Evolutionary conservation across 352 stramenopile species (phyloP).

Genomic region (Globisporangium lucens): DNA sequence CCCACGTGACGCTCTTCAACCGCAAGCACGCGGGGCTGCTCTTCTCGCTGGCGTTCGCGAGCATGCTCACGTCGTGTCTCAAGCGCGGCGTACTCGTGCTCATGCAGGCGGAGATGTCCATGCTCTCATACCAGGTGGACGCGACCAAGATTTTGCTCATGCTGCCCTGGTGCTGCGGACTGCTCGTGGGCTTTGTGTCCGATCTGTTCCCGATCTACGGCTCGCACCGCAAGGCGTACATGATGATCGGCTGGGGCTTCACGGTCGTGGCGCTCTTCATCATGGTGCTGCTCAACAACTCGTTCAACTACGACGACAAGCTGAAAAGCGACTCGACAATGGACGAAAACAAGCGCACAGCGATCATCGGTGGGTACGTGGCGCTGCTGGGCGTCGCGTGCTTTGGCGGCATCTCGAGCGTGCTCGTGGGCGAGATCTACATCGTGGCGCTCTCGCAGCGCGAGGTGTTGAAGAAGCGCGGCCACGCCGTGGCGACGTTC

Average conservation of each 20-base stretch:
- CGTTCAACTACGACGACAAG: slow-evolving; percentile 21
- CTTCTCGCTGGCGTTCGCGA: slow-evolving; percentile 35
- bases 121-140: slow-evolving; percentile 35
- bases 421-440: slow-evolving; percentile 40
- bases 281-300: slow-evolving; percentile 37
- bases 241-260: slow-evolving; percentile 19
- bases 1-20: slow-evolving; percentile 25
- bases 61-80: slow-evolving; percentile 38
- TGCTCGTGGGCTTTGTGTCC: slow-evolving; percentile 20
- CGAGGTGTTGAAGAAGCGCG: slow-evolving; percentile 28
- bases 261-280: slow-evolving; percentile 29
- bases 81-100: slow-evolving; percentile 39
- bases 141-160: slow-evolving; percentile 34
- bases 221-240: slow-evolving; percentile 22
- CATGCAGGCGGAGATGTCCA: slow-evolving; percentile 32
- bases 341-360: slow-evolving; percentile 17
- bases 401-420: slow-evolving; percentile 41
- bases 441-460: slow-evolving; percentile 39
- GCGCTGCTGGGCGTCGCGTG: slow-evolving; percentile 33
- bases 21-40: slow-evolving; percentile 30
- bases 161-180: slow-evolving; percentile 35
- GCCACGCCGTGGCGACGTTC: slow-evolving; percentile 30
- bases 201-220: slow-evolving; percentile 17
- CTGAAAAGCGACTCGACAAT: slow-evolving; percentile 21
- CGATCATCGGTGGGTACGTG: slow-evolving; percentile 34